These are phyloP conservation scores for Rhododendron kiyosumense DNA, from an alignment of 148 eudicot species.

Conservation along the genomic window DNA sequence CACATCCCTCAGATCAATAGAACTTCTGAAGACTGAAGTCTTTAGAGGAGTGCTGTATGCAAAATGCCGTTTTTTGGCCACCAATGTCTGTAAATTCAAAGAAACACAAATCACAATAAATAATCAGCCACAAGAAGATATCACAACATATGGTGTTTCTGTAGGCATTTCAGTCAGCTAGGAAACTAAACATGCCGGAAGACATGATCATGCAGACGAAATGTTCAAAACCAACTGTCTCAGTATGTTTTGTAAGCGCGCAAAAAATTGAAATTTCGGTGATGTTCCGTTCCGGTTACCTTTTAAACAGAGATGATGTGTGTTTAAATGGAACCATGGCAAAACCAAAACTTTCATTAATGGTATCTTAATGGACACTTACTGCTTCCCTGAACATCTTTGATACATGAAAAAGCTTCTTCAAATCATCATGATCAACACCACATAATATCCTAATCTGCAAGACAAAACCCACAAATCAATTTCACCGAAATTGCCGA, in stretches of 20 bases:
- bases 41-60: conserved; percentile 63
- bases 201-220: not conserved
- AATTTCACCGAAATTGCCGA: not conserved
- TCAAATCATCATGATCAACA: conserved; percentile 76
- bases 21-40: conserved; percentile 28
- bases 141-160: too few species aligned
- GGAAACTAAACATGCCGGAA: not conserved
- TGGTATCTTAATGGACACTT: conserved; percentile 11
- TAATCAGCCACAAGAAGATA: not conserved
- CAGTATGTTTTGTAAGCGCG: not conserved
- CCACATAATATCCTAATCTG: conserved; percentile 75
- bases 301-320: conserved; percentile 45
- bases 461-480: not conserved
- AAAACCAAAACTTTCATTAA: not conserved
- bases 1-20: conserved; percentile 21
- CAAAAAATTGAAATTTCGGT: conserved; percentile 24
- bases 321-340: conserved; percentile 63
- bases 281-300: conserved; percentile 30
- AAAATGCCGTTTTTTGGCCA: conserved; percentile 60
- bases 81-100: conserved; percentile 41
- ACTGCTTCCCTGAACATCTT: conserved; percentile 59
- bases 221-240: not conserved
- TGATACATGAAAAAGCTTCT: conserved; percentile 58
- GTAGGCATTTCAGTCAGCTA: not conserved
- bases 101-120: not conserved